These are phyloP conservation scores for Amanita molliuscula DNA, from an alignment of 768 basidiomycete genomes.

Conservation along the genomic window DNA sequence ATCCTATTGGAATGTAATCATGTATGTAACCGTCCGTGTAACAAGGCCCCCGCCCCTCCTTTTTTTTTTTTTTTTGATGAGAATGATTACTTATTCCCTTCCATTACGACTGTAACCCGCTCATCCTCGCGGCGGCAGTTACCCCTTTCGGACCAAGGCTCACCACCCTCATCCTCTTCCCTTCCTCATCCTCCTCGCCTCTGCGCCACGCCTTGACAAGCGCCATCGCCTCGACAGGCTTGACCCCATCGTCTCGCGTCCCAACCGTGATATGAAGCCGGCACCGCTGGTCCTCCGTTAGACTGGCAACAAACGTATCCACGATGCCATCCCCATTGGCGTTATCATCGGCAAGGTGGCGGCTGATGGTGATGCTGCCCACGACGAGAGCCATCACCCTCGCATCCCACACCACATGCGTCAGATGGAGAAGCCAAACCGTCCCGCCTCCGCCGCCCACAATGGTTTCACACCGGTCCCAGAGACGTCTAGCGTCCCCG, in stretches of 20 bases:
- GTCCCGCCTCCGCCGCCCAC: slow-evolving; percentile 17
- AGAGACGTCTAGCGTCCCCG: slow-evolving; percentile 19
- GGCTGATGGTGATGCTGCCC: slow-evolving; percentile 37
- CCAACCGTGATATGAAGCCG: slow-evolving; percentile 85
- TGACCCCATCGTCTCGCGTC: slow-evolving; percentile 39
- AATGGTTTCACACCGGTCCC: slow-evolving; percentile 42
- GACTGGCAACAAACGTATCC: slow-evolving; percentile 29
- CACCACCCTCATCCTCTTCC: not conserved
- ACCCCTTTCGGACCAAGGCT: not conserved
- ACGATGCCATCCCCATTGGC: slow-evolving; percentile 13
- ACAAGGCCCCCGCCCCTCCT: too few relatives aligned
- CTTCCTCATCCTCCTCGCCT: slow-evolving; percentile 13
- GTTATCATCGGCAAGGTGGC: not conserved
- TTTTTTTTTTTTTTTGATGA: too few relatives aligned
- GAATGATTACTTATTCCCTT: not conserved
- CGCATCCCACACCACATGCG: slow-evolving; percentile 61
- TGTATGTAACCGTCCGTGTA: too few relatives aligned
- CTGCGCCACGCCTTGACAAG: slow-evolving; percentile 49
- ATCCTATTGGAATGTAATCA: too few relatives aligned
- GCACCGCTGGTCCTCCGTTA: slow-evolving; percentile 36
- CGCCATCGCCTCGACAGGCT: slow-evolving; percentile 58
- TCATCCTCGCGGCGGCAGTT: not conserved
- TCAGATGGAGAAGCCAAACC: slow-evolving; percentile 51
- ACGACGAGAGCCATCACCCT: slow-evolving; percentile 45
- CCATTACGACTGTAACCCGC: not conserved